Conservation (phyloP, 805 yeast species). For the Cyberlindnera meyerae region DNA sequence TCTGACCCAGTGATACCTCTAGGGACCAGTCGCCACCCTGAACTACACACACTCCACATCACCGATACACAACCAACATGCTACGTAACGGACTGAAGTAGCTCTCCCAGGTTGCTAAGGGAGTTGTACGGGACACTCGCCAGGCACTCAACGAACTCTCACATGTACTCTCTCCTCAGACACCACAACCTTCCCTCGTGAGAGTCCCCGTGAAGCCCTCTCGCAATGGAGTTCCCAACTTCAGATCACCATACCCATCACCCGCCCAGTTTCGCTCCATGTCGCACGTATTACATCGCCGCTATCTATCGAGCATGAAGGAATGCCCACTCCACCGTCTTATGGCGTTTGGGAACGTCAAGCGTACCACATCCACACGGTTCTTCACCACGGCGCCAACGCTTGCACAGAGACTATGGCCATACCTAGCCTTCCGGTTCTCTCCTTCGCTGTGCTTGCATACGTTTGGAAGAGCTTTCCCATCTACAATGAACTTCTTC, state of each 20-base stretch:
- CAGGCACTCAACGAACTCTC: constrained; percentile 43
- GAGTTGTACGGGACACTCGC: constrained; percentile 42
- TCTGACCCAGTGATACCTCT: no score
- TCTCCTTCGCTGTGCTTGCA: no score
- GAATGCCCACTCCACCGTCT: no score
- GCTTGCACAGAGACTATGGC: constrained; percentile 19
- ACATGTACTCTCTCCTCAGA: constrained; percentile 28
- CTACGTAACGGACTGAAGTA: constrained; percentile 36
- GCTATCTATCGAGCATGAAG: constrained; percentile 1
- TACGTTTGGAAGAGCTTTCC: constrained; percentile 25
- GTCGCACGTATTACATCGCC: constrained; percentile 4
- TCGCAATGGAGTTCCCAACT: constrained; percentile 5
- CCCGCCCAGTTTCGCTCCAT: constrained; percentile 28
- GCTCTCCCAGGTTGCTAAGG: constrained; percentile 41
- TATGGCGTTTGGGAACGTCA: constrained; percentile 4
- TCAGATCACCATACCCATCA: constrained; percentile 17
- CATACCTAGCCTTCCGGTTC: constrained; percentile 23
- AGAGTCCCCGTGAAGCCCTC: constrained; percentile 35
- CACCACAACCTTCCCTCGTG: constrained; percentile 34
- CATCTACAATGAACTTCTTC: constrained; percentile 32
- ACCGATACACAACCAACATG: constrained; percentile 22
- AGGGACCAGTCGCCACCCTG: constrained; percentile 3
- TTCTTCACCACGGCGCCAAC: constrained; percentile 5
- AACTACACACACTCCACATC: no score
- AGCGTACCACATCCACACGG: constrained; percentile 4